A percentile compares a stretch with the other conserved stretches of the same genome.
phyloP scores from a whole-genome alignment of 2,329 filamentous ascomycete species.

The Didymella segeticola region DNA sequence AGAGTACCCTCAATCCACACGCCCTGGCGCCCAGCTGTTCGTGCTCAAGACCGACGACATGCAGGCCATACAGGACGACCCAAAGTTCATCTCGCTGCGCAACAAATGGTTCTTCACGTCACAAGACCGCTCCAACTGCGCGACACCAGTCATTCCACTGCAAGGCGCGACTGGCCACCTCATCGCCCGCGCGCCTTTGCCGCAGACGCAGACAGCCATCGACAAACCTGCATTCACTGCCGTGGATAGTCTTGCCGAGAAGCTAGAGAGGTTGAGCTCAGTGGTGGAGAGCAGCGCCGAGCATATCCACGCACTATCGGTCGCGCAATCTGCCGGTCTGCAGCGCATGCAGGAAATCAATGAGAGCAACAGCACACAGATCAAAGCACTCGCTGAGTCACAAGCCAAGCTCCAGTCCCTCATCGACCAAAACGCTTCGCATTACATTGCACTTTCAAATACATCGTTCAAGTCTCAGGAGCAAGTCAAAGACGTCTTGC shows the following conservation, averaged over 20 bases:
- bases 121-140: conserved; percentile 29
- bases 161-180: conserved; percentile 38
- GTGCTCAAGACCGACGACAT: conserved; percentile 45
- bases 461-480: conserved; percentile 40
- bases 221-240: conserved; percentile 23
- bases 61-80: conserved; percentile 43
- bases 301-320: conserved; percentile 43
- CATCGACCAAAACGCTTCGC: conserved; percentile 42
- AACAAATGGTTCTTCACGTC: conserved; percentile 46
- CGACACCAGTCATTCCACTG: conserved; percentile 37
- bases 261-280: conserved; percentile 34
- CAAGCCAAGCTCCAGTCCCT: conserved; percentile 41
- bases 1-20: conserved; percentile 40
- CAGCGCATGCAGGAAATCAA: conserved; percentile 48
- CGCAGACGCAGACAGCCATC: conserved; percentile 6
- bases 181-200: conserved; percentile 10
- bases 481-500: conserved; percentile 34
- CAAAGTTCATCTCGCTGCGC: conserved; percentile 36
- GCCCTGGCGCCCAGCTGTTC: conserved; percentile 44
- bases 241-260: conserved; percentile 32
- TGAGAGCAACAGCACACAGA: conserved; percentile 44
- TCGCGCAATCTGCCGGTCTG: conserved; percentile 44
- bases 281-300: conserved; percentile 41
- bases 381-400: conserved; percentile 41
- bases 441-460: conserved; percentile 47